phyloP scores from a whole-genome alignment of 305 asterid genomes.

The Stenogyne calaminthoides region DNA sequence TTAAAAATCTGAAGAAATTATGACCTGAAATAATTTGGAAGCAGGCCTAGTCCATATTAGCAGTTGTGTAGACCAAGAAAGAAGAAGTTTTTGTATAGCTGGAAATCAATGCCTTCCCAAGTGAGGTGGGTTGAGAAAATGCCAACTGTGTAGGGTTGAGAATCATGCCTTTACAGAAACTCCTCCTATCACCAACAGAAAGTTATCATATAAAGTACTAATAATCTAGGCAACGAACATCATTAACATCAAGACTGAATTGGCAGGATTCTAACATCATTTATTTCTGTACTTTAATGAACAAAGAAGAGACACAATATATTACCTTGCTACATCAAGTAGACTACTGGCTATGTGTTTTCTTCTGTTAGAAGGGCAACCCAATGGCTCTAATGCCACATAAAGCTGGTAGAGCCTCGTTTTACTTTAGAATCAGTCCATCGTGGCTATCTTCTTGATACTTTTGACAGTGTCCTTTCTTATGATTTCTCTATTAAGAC shows the following conservation, averaged over 20 bases:
- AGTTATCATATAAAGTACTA: neutral
- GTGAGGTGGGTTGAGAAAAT: constrained; percentile 68
- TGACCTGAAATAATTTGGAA: constrained; percentile 13
- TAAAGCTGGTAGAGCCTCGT: constrained; percentile 56
- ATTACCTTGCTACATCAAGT: constrained; percentile 77
- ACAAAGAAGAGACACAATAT: constrained; percentile 5
- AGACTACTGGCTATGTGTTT: constrained; percentile 61
- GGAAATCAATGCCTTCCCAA: constrained; percentile 60
- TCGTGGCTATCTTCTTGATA: constrained; percentile 35
- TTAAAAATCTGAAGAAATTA: neutral
- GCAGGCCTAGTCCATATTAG: constrained; percentile 35
- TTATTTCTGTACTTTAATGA: neutral
- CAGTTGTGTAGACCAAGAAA: constrained; percentile 61
- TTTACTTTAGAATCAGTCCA: constrained; percentile 58
- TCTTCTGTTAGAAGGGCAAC: constrained; percentile 69
- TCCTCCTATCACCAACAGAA: constrained; percentile 50
- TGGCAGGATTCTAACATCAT: neutral
- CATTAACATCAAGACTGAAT: neutral
- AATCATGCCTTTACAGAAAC: constrained; percentile 47
- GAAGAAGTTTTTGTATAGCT: constrained; percentile 53
- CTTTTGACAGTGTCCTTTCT: constrained; percentile 42
- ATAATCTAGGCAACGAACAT: neutral
- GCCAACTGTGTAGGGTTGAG: constrained; percentile 52
- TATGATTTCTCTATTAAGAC: constrained; percentile 60
- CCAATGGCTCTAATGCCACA: constrained; percentile 95